These are phyloP conservation scores for Lichtheimia corymbifera DNA, from an alignment of 371 early-diverging fungal species.

Conservation along the genomic window DNA sequence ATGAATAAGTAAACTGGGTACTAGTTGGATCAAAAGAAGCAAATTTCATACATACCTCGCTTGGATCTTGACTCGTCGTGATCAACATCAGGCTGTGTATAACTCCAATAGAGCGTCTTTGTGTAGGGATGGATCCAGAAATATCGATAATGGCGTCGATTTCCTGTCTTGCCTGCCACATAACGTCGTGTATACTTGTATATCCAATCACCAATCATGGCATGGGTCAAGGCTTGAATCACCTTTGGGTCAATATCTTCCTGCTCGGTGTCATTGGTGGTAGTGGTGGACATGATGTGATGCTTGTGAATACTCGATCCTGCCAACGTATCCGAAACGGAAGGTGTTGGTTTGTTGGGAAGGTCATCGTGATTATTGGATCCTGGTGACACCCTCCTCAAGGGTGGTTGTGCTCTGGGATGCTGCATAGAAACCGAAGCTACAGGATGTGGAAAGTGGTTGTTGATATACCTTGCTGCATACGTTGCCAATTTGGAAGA, in stretches of 20 bases:
- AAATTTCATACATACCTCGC: slow-evolving; percentile 29
- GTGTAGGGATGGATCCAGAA: slow-evolving; percentile 90
- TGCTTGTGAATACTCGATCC: not conserved
- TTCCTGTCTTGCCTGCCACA: slow-evolving; percentile 45
- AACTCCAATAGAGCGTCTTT: slow-evolving; percentile 78
- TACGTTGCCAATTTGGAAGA: not conserved
- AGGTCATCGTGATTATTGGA: not conserved
- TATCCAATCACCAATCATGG: slow-evolving; percentile 83
- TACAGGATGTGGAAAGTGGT: not conserved
- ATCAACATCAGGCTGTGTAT: slow-evolving; percentile 64
- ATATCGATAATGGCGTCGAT: slow-evolving; percentile 42
- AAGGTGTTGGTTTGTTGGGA: not conserved
- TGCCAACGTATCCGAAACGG: not conserved
- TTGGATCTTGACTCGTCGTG: slow-evolving; percentile 55
- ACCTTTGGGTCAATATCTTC: slow-evolving; percentile 10
- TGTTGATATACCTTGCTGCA: slow-evolving; percentile 1
- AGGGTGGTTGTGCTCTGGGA: not conserved
- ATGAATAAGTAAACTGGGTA: not conserved
- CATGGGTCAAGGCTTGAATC: slow-evolving; percentile 72
- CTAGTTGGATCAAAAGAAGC: not conserved
- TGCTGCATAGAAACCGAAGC: not conserved
- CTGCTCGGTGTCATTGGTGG: slow-evolving; percentile 56
- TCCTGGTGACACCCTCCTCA: not conserved
- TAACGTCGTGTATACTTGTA: slow-evolving; percentile 72
- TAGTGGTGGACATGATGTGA: too few species aligned